These are phyloP conservation scores for Quercus lobata DNA, from an alignment of 331 rosid genomes.

Conservation along the genomic window DNA sequence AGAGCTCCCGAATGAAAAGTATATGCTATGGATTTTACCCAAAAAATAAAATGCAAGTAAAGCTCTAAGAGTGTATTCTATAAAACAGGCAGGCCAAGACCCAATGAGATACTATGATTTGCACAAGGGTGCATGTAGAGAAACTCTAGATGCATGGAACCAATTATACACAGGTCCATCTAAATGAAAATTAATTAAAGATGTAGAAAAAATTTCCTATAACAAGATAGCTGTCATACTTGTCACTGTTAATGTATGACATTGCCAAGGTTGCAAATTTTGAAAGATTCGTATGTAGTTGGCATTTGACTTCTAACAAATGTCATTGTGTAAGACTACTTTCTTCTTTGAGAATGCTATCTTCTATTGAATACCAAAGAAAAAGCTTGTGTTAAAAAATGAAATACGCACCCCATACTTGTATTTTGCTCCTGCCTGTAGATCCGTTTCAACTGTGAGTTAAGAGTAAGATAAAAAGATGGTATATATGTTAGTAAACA, in stretches of 20 bases:
- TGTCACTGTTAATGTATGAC: too few species aligned
- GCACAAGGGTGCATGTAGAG: too few species aligned
- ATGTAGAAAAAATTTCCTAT: not conserved
- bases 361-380: not conserved
- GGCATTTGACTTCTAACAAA: not conserved
- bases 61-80: not conserved
- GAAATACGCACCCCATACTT: constrained; percentile 63
- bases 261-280: not conserved
- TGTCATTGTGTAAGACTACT: too few species aligned
- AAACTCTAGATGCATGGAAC: too few species aligned
- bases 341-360: not conserved
- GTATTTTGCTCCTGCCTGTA: constrained; percentile 87
- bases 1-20: not conserved
- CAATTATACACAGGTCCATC: too few species aligned
- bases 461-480: constrained; percentile 20
- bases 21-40: not conserved
- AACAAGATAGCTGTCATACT: too few species aligned
- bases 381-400: not conserved
- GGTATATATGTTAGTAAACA: not conserved
- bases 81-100: too few species aligned
- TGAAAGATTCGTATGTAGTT: not conserved
- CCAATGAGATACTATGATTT: too few species aligned
- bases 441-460: constrained; percentile 87
- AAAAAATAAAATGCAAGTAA: not conserved
- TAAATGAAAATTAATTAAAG: not conserved